Evolutionary conservation across 2,329 filamentous ascomycete species (phyloP), one percentile per base, ranked within the genome.

Genomic region (Mariannaea sp.): DNA sequence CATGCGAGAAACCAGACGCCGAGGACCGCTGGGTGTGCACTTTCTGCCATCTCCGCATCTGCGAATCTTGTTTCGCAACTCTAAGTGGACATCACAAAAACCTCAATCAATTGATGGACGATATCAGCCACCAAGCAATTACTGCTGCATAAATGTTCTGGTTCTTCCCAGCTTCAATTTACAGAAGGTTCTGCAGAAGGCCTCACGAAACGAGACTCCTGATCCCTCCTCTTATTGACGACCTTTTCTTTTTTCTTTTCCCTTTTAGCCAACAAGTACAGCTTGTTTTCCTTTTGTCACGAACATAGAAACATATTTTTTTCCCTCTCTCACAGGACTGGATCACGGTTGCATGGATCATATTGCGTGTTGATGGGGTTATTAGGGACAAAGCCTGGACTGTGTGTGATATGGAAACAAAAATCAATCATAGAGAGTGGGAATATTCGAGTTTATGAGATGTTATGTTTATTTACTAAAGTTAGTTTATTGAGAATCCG

Each of bases 21-120:
- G 72, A 75, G 38, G 68, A 75, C 56, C 76, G 80, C 29, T 77
- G 71, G 68, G 72, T 71, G 16, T 83, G 80, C 64, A 68, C 69
- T 12, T 80, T 77, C 66, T 83, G 80, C 67, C 72, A 75, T 53
- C 60, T 83, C 41, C 76, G 80, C 45, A 74, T 84, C 52, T 85
- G 82, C 66, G 71, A 73, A 26, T 57, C 69, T 2, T 85, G 82
- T 59, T 65, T 72, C 32, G 74, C 71, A 10, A 64, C 70, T 17
- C 65, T 84, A 49, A 70, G 73, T 20, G 64, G 63, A 19, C 71
- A 75, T 40, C 70, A 72, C 32, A 71, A 75, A 19, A 74, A 82
- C 54, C 67, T 84, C 24, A 57, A 61, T n/a, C 65, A 60, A 30
- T 65, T 81, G 7, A 59, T 81, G 53, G 66, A 69, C n/a, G 64